These are phyloP conservation scores for Selaginella tamariscina DNA, from an alignment of 75 land plant genomes.

Conservation along the genomic window DNA sequence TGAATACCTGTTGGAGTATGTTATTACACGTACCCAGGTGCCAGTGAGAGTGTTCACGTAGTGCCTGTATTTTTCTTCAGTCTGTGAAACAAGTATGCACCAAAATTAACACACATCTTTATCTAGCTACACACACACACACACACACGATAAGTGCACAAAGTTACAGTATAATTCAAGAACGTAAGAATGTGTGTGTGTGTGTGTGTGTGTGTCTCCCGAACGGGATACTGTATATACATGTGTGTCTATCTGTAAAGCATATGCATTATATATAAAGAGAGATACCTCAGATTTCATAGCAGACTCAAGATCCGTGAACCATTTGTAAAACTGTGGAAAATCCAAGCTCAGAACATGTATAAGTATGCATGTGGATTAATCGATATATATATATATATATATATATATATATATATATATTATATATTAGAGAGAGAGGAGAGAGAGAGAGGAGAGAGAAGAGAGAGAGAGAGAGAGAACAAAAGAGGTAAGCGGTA, in stretches of 20 bases:
- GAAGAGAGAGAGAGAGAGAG: too few species aligned
- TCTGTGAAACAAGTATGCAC: conserved; percentile 34
- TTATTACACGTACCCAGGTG: conserved; percentile 71
- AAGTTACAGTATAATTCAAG: conserved; percentile 12
- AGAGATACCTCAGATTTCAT: conserved; percentile 79
- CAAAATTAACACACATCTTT: too few species aligned
- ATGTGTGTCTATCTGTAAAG: conserved; percentile 1
- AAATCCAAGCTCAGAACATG: conserved; percentile 11
- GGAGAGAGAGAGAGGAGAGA: too few species aligned
- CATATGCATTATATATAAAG: not conserved
- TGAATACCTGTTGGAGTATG: conserved; percentile 50
- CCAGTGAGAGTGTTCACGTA: conserved; percentile 72
- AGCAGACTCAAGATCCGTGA: conserved; percentile 82
- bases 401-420: too few species aligned
- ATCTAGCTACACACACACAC: too few species aligned
- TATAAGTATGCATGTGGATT: not conserved
- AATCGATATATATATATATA: too few species aligned
- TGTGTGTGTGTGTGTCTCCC: not conserved
- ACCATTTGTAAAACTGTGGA: conserved; percentile 93
- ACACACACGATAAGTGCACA: too few species aligned
- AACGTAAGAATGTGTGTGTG: too few species aligned
- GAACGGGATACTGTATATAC: conserved; percentile 9
- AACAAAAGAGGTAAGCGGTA: too few species aligned
- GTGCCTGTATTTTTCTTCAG: conserved; percentile 92
- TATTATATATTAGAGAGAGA: too few species aligned